Conservation (phyloP, 2,329 filamentous ascomycete species). For the Ophiognomonia clavigignenti-juglandacearum region DNA sequence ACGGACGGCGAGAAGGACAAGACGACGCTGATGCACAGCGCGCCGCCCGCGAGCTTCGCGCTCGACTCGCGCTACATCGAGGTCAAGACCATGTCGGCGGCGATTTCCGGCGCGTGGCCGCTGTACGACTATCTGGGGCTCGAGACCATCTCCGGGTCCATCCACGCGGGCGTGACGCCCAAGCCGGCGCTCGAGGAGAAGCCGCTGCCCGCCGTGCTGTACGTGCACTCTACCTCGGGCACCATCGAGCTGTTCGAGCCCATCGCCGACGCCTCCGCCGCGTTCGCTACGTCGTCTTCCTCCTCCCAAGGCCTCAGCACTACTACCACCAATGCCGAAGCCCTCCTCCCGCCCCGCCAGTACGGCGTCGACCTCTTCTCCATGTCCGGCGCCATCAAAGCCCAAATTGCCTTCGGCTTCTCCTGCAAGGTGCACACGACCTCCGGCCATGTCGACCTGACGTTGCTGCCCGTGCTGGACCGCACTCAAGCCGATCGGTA, state of each 20-base stretch:
- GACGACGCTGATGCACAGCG: conserved; percentile 20
- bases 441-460: conserved; percentile 35
- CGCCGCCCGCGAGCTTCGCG: conserved; percentile 30
- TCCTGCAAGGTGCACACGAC: conserved; percentile 31
- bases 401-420: conserved; percentile 34
- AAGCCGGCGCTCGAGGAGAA: conserved; percentile 30
- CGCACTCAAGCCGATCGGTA: conserved; percentile 13
- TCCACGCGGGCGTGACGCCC: conserved; percentile 36
- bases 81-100: conserved; percentile 37
- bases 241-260: conserved; percentile 36
- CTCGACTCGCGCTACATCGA: conserved; percentile 38
- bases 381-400: conserved; percentile 38
- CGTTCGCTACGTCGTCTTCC: background rate
- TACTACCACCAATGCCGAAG: conserved; percentile 2
- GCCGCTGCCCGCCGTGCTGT: conserved; percentile 35
- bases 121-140: conserved; percentile 44
- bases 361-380: conserved; percentile 41
- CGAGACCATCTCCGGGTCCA: conserved; percentile 37
- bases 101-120: conserved; percentile 44
- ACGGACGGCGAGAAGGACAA: conserved; percentile 23
- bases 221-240: conserved; percentile 39
- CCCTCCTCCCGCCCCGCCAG: conserved; percentile 38
- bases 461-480: conserved; percentile 40
- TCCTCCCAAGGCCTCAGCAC: background rate
- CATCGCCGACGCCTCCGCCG: conserved; percentile 24